Base-by-base conservation (phyloP, 1,284 basidiomycete genomes). In the Chalciporus sp. region DNA sequence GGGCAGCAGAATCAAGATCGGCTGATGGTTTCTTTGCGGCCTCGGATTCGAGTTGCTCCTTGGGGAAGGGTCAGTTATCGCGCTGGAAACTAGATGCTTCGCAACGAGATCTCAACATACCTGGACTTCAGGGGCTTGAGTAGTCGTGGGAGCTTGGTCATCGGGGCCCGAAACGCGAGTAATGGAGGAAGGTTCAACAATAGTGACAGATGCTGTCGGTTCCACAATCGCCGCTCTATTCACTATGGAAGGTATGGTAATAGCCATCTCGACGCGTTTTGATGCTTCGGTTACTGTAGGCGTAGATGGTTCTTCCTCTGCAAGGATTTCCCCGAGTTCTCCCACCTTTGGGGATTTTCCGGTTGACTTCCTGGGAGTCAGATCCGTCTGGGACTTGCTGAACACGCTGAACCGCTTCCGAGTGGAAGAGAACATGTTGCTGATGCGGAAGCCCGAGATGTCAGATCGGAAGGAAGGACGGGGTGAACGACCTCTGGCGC, bases 251-350 rank as follows among this genome's bases (percentile, higher is more conserved):
- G 37, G 37, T 8, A n/a, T 39, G 7, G n/a, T 9, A 11, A 19
- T 17, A 19, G 17, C 17, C 3, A 19, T 19, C 17, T 39, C n/a
- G 6, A 39, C 5, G 9, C 37, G 37, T n/a, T n/a, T 17, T 39
- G 37, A 39, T 39, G n/a, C 37, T 39, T 39, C 10, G 11, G 37
- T 17, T 17, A 27, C 43, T 39, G 37, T 9, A 16, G 52, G 28
- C 40, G 53, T 41, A 43, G 52, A 23, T 31, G 57, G 49, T 19
- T 75, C 77, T 60, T 82, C 84, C 58, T 86, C 83, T 23, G 68
- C 58, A 33, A 86, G 62, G 20, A 82, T 73, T 63, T 88, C 85
- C 45, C 86, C 87, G 77, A 86, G 75, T 72, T 90, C 86, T 17
- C 84, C 84, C 23, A 84, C 69, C 53, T 72, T 73, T 19, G 70